Conservation (phyloP, 2,329 filamentous ascomycete genomes). For the Geosmithia putterillii region DNA sequence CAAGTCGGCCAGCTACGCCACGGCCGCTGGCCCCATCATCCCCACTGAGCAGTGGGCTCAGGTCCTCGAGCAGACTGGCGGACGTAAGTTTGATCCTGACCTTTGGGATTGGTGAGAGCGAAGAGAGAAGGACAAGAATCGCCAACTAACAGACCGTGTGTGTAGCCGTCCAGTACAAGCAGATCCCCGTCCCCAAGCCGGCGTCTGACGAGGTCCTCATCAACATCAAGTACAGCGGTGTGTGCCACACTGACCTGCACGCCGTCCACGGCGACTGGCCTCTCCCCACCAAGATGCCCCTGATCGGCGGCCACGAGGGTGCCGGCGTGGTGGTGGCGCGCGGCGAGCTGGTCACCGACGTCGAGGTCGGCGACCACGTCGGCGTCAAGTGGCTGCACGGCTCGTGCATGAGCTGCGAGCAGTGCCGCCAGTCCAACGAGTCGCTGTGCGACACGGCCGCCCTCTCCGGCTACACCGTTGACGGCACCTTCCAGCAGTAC, state of each 20-base stretch:
- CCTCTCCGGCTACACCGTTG: slow-evolving; percentile 84
- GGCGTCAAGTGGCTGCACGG: slow-evolving; percentile 93
- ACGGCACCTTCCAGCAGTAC: slow-evolving; percentile 91
- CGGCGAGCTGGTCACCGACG: slow-evolving; percentile 63
- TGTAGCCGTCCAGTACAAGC: slow-evolving; percentile 56
- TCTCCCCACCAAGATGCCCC: slow-evolving; percentile 62
- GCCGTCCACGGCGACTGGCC: slow-evolving; percentile 89
- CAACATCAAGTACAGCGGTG: slow-evolving; percentile 82
- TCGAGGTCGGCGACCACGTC: slow-evolving; percentile 72
- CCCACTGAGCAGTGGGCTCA: slow-evolving; percentile 85
- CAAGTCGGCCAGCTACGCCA: neutral
- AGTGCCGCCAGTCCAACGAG: slow-evolving; percentile 73
- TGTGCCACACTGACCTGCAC: slow-evolving; percentile 76
- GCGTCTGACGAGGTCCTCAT: slow-evolving; percentile 84
- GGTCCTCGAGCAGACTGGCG: slow-evolving; percentile 72
- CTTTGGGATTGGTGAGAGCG: neutral
- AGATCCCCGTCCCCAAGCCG: slow-evolving; percentile 70
- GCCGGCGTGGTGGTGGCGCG: slow-evolving; percentile 73
- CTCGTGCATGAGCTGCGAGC: slow-evolving; percentile 70
- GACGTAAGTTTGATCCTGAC: slow-evolving; percentile 33
- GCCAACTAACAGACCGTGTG: neutral
- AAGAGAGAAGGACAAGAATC: too few species aligned
- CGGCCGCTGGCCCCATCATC: slow-evolving; percentile 28
- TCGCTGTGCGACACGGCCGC: slow-evolving; percentile 64
- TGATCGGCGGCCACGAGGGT: slow-evolving; percentile 72